Percentiles rank a stretch among this genome's conserved stretches.
Conservation (phyloP, 176 grass and related monocot genomes). For the Oropetium thomaeum region DNA sequence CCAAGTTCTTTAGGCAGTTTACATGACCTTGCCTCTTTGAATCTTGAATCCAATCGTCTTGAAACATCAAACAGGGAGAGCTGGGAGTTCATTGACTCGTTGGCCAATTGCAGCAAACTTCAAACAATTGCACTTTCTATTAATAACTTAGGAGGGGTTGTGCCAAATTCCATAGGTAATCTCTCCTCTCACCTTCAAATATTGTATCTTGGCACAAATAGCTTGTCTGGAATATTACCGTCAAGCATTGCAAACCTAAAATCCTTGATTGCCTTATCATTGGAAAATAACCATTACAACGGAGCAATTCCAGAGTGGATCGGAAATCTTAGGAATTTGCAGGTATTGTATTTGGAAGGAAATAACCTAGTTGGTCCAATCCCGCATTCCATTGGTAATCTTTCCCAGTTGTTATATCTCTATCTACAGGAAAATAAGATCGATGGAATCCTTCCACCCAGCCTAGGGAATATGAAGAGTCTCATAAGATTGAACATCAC, state of each 20-base stretch:
- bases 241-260: constrained; percentile 10
- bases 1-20: neutral
- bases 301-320: constrained; percentile 21
- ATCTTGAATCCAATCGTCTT: constrained; percentile 14
- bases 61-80: constrained; percentile 13
- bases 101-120: constrained; percentile 24
- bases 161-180: constrained; percentile 21
- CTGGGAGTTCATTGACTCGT: constrained; percentile 20
- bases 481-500: constrained; percentile 14
- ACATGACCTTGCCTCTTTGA: neutral
- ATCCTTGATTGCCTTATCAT: constrained; percentile 15
- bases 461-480: neutral
- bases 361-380: constrained; percentile 1
- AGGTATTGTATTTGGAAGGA: constrained; percentile 11
- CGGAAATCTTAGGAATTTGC: constrained; percentile 15
- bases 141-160: constrained; percentile 1
- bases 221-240: constrained; percentile 1
- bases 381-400: constrained; percentile 9
- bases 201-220: constrained; percentile 24
- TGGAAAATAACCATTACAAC: constrained; percentile 11
- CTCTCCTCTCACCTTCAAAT: constrained; percentile 9
- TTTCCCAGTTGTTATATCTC: constrained; percentile 16
- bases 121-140: neutral
- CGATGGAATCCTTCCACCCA: neutral
- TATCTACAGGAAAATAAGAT: constrained; percentile 13